Percentiles rank a stretch among this genome's conserved stretches.
Conservation (phyloP, 768 basidiomycete genomes). For the Auriscalpium vulgare region DNA sequence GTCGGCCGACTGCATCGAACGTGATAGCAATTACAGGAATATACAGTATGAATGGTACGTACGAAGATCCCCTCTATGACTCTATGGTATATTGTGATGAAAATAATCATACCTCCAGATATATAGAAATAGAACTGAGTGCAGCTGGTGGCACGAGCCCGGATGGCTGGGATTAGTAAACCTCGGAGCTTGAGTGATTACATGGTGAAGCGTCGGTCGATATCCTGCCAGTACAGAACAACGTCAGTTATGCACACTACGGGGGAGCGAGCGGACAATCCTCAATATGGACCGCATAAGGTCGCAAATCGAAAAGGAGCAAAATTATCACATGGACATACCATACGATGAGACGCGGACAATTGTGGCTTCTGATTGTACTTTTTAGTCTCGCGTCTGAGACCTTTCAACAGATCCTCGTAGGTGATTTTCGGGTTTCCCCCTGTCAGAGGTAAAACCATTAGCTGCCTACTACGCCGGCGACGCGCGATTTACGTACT, state of each 20-base stretch:
- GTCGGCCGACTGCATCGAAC: too few species aligned
- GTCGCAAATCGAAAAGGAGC: too few species aligned
- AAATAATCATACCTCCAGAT: not conserved
- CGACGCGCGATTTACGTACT: not conserved
- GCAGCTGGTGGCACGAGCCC: not conserved
- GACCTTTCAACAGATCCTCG: conserved; percentile 9
- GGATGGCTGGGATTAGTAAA: too few species aligned
- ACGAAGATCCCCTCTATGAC: too few species aligned
- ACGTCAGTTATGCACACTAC: too few species aligned
- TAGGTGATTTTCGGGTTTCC: conserved; percentile 8
- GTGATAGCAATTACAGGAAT: too few species aligned
- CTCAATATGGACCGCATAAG: too few species aligned
- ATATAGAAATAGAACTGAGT: not conserved
- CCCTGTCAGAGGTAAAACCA: conserved; percentile 1
- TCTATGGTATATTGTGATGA: too few species aligned
- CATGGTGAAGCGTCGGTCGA: not conserved
- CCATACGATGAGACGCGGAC: conserved; percentile 13
- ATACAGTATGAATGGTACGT: too few species aligned
- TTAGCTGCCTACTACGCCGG: too few species aligned
- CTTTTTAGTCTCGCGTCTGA: conserved; percentile 11
- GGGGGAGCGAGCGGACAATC: too few species aligned
- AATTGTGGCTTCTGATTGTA: conserved; percentile 15
- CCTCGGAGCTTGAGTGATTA: not conserved
- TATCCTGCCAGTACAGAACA: not conserved
- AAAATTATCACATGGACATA: not conserved